A percentile compares a stretch with the other conserved stretches of the same genome.
These are phyloP conservation scores for Populus simonii DNA, from an alignment of 345 rosid species.

Conservation along the genomic window DNA sequence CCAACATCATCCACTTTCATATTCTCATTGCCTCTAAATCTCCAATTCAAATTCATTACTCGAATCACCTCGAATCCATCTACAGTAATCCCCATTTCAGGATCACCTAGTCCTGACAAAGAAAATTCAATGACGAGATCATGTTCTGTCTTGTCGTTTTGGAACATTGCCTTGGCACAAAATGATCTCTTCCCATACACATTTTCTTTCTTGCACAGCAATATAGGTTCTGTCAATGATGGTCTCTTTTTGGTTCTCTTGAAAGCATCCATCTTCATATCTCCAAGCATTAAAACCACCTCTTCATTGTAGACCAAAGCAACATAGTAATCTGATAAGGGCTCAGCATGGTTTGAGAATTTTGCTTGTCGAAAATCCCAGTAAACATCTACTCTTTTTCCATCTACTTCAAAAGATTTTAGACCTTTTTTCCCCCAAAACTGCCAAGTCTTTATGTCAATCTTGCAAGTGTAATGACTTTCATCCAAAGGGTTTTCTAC, in stretches of 20 bases:
- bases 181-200: slow-evolving; percentile 60
- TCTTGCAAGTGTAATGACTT: slow-evolving; percentile 43
- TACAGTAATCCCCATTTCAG: slow-evolving; percentile 69
- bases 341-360: slow-evolving; percentile 56
- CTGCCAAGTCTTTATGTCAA: slow-evolving; percentile 59
- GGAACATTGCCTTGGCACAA: slow-evolving; percentile 48
- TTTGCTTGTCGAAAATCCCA: slow-evolving; percentile 75
- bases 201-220: slow-evolving; percentile 67
- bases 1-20: slow-evolving; percentile 37
- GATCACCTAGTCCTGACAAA: slow-evolving; percentile 51
- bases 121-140: slow-evolving; percentile 60
- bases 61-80: slow-evolving; percentile 49
- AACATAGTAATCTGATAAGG: slow-evolving; percentile 57
- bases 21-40: slow-evolving; percentile 71
- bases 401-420: slow-evolving; percentile 51
- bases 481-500: slow-evolving; percentile 42
- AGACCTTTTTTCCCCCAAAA: slow-evolving; percentile 74
- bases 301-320: slow-evolving; percentile 47
- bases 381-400: slow-evolving; percentile 43
- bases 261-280: slow-evolving; percentile 49
- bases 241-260: slow-evolving; percentile 55
- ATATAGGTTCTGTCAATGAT: slow-evolving; percentile 38
- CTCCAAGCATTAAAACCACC: slow-evolving; percentile 52
- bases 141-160: slow-evolving; percentile 38
- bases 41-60: slow-evolving; percentile 63